Evolutionary conservation across 2,329 filamentous ascomycete genomes (phyloP), one percentile per base, ranked within the genome.

Genomic region (Pseudocercospora eumusae): DNA sequence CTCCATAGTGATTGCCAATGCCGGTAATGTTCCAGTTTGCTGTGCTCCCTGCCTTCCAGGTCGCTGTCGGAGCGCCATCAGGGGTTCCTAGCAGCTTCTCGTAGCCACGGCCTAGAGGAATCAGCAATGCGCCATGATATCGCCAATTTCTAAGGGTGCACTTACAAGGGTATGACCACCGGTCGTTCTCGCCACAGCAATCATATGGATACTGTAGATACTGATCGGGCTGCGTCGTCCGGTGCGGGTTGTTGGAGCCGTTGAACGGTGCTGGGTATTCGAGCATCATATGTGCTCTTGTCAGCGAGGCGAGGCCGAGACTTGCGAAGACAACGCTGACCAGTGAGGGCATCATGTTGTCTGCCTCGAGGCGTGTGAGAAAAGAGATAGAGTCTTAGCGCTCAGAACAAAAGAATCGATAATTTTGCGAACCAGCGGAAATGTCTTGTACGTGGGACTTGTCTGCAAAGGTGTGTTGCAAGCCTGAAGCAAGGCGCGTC

Each of bases 191-290:
- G 18, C 78, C 79, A 61, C 79, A 81, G 71, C 79, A 81, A 57
- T 80, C 76, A 63, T 78, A 80, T 1, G 79, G 79, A 60, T 75
- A 80, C 64, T 78, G 74, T 47, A 81, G 76, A 56, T 75, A 69
- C 0, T 66, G 69, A 60, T 79, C 77, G 0, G 74, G 64, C 10
- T 68, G 56, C n/a, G 69, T 74, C 42, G 70, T 70, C 47, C 72
- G 75, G 70, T 78, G 73, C 20, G 79, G 78, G 61, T 81, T 80
- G 67, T 81, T 79, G 44, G 75, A 71, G 20, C 75, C 77, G 56
- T 76, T 78, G 59, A 82, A 76, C 1, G 79, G 73, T 3, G 77
- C 72, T 5, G 80, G 80, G 57, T 74, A 78, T 68, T 71, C 65
- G 31, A 81, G 74, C 62, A 75, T 76, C 78, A 67, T 63, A 49